Base-by-base conservation (phyloP, 2,329 filamentous ascomycete species). In the Epichloe coenophiala region DNA sequence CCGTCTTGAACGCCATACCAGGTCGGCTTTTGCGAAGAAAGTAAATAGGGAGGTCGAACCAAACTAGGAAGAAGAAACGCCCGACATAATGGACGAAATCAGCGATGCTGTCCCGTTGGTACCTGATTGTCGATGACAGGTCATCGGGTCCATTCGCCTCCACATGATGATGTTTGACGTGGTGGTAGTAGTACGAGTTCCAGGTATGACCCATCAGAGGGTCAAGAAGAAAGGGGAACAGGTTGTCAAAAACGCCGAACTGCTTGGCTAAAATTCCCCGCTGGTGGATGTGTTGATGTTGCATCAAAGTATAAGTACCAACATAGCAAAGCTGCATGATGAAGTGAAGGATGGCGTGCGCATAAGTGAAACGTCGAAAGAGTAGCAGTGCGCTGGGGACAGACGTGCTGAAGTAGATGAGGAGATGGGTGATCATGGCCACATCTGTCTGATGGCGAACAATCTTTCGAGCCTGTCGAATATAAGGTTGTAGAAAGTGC, bases 161-260 rank as follows among this genome's bases (percentile, higher is more conserved):
- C 50, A 90, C 81, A 57, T 91, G 86, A 61, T 91, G 86, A 61
- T 89, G 85, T 70, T 91, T 91, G 61, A 90, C 84, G 60, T 91
- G 86, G 61, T 91, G 86, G 61, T 88, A 90, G 63, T 77, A 91
- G 68, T 91, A 91, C 2, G 82, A 83, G 67, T 91, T 88, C 84
- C 85, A 89, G 0, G 86, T 89, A 60, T 91, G 86, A 11, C 86
- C 86, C 77, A 88, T 84, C 51, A 91, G 66, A 0, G 86, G 86
- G 57, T 89, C 84, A 11, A 80, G 70, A 40, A 90, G 64, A 61
- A 88, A 91, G 0, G 86, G 86, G 57, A 89, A 90, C 2, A 74
- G 48, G 5, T 66, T 61, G 60, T 91, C 86, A 52, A 90, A 65
- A 33, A 74, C 59, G 36, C 68, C 66, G 49, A 75, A 77, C 7